Conservation (phyloP, 345 rosid genomes). For the Ceriops tagal region DNA sequence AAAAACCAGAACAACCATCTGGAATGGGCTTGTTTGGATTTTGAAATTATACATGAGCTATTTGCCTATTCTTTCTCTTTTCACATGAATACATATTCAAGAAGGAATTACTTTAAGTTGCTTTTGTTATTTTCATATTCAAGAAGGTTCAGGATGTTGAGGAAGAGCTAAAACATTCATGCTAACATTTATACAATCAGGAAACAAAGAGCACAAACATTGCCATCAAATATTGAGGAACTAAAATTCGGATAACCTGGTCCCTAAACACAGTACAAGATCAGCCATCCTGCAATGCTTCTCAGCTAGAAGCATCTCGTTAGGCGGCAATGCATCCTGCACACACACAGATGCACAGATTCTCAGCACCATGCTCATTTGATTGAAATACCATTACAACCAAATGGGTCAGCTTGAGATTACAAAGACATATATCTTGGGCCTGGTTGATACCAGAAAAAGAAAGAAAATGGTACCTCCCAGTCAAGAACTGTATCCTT, state of each 20-base stretch:
- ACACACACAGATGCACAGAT: constrained; percentile 3
- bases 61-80: not conserved
- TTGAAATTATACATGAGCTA: not conserved
- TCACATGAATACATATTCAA: not conserved
- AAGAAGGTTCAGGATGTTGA: not conserved
- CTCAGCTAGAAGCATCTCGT: constrained; percentile 86
- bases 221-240: not conserved
- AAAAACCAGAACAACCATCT: too few species aligned
- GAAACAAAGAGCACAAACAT: not conserved
- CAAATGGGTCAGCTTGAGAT: not conserved
- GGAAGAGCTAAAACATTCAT: not conserved
- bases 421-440: not conserved
- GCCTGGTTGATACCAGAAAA: not conserved
- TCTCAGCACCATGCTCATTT: not conserved
- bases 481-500: constrained; percentile 96
- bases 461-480: constrained; percentile 57
- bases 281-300: constrained; percentile 88
- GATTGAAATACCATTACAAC: not conserved
- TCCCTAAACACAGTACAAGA: constrained; percentile 87
- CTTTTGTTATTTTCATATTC: not conserved
- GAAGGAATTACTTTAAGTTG: not conserved
- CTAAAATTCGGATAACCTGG: constrained; percentile 44
- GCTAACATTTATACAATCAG: not conserved
- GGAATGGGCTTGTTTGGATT: not conserved
- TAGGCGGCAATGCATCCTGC: constrained; percentile 86